These are phyloP conservation scores for Fusarium illudens DNA, from an alignment of 2,329 filamentous ascomycete species.

Conservation along the genomic window DNA sequence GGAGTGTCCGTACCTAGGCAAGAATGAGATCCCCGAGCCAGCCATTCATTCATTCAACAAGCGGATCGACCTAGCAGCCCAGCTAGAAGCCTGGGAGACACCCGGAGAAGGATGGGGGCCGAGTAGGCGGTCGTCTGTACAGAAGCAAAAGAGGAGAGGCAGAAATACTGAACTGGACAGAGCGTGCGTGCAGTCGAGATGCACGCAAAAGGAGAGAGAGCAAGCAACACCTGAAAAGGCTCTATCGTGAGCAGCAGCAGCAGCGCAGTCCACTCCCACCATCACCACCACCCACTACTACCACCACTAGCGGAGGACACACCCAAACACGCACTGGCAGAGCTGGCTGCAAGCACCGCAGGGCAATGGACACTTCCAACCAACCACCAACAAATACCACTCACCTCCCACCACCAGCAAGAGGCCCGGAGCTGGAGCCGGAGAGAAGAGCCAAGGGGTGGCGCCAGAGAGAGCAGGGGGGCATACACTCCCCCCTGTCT, in stretches of 20 bases:
- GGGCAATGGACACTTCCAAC: not conserved
- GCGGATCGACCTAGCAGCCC: not conserved
- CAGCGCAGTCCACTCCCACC: conserved; percentile 11
- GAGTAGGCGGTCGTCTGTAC: not conserved
- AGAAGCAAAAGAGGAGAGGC: not conserved
- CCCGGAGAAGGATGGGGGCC: not conserved
- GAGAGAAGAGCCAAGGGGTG: conserved; percentile 32
- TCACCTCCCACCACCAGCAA: conserved; percentile 32
- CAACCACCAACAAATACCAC: conserved; percentile 4
- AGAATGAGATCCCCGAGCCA: not conserved
- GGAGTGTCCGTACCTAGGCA: no score
- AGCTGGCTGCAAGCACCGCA: conserved; percentile 8
- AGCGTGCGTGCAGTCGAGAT: not conserved
- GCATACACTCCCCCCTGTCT: not conserved
- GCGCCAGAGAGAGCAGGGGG: conserved; percentile 22
- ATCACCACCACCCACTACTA: not conserved
- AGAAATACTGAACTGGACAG: not conserved
- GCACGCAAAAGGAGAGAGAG: not conserved
- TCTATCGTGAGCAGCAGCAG: not conserved
- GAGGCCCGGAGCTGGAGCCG: conserved; percentile 37
- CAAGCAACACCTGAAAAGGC: not conserved
- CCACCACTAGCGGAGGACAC: conserved; percentile 18
- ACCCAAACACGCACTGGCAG: conserved; percentile 26
- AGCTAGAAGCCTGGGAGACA: conserved; percentile 13
- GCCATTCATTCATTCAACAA: not conserved